A percentile compares a stretch with the other conserved stretches of the same genome.
Conservation (phyloP, 2,329 filamentous ascomycete genomes). For the Dactylellina parvicollis region DNA sequence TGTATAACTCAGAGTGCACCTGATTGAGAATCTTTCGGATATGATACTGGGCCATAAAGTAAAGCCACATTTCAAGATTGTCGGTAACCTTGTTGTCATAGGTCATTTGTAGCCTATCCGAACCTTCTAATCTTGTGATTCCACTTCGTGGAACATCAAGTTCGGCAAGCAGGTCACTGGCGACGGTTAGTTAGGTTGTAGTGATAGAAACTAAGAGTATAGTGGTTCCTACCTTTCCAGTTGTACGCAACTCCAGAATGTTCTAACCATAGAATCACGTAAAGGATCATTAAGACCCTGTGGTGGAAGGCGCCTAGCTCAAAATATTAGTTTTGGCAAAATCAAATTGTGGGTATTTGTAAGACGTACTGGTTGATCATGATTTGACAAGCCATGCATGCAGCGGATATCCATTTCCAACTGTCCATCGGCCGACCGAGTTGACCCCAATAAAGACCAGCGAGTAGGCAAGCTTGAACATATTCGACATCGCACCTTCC, state of each 20-base stretch:
- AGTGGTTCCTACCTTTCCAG: slow-evolving; percentile 76
- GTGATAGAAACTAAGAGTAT: slow-evolving; percentile 10
- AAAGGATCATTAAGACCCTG: slow-evolving; percentile 62
- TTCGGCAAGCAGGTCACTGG: slow-evolving; percentile 89
- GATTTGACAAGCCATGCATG: slow-evolving; percentile 72
- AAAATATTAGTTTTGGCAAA: slow-evolving; percentile 3
- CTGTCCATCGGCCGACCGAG: slow-evolving; percentile 87
- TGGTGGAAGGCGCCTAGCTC: slow-evolving; percentile 59
- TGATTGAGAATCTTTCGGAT: slow-evolving; percentile 73
- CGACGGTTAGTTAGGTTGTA: slow-evolving; percentile 51
- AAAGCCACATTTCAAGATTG: slow-evolving; percentile 59
- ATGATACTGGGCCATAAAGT: slow-evolving; percentile 72
- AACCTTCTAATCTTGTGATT: slow-evolving; percentile 68
- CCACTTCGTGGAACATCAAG: slow-evolving; percentile 73
- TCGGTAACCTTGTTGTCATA: slow-evolving; percentile 58
- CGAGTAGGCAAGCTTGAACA: slow-evolving; percentile 84
- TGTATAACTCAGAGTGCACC: slow-evolving; percentile 67
- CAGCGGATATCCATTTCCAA: slow-evolving; percentile 74
- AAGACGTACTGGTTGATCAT: slow-evolving; percentile 67
- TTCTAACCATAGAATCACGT: slow-evolving; percentile 75
- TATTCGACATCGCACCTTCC: slow-evolving; percentile 83
- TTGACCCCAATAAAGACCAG: slow-evolving; percentile 88
- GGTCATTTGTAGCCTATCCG: slow-evolving; percentile 62
- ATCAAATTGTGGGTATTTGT: neutral
- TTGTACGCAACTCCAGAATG: slow-evolving; percentile 94